A percentile compares a stretch with the other conserved stretches of the same genome.
Evolutionary conservation across 2,329 filamentous ascomycete genomes (phyloP).

Genomic region (Lachnellula willkommii): DNA sequence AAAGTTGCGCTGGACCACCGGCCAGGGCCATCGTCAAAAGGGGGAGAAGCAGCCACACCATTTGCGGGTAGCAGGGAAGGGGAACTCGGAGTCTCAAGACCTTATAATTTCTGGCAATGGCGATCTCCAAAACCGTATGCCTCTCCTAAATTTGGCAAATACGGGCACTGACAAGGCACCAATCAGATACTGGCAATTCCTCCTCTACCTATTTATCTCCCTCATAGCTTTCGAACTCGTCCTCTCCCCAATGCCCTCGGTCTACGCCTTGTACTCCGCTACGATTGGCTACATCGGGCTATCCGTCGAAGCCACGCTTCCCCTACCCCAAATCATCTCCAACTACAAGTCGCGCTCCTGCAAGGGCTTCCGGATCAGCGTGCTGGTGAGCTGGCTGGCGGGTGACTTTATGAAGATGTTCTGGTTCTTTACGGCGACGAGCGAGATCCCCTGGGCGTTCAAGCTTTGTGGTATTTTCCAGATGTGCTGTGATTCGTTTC

Average conservation of each 20-base stretch:
- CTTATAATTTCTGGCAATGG: slow-evolving; percentile 83
- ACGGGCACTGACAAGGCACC: slow-evolving; percentile 3
- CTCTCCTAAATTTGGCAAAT: not conserved
- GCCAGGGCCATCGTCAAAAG: slow-evolving; percentile 53
- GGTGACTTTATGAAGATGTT: slow-evolving; percentile 86
- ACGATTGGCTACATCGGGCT: slow-evolving; percentile 71
- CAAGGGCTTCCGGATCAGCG: slow-evolving; percentile 70
- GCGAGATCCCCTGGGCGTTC: slow-evolving; percentile 69
- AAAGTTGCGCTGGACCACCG: slow-evolving; percentile 66
- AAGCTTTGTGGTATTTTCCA: slow-evolving; percentile 81
- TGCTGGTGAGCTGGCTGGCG: slow-evolving; percentile 71
- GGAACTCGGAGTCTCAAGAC: slow-evolving; percentile 44
- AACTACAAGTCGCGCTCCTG: slow-evolving; percentile 66
- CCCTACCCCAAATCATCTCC: slow-evolving; percentile 70
- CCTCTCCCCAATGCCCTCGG: slow-evolving; percentile 49
- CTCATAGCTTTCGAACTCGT: slow-evolving; percentile 63
- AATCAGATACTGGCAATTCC: slow-evolving; percentile 71
- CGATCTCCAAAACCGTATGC: slow-evolving; percentile 58
- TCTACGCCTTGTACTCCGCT: slow-evolving; percentile 62
- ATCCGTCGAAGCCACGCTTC: slow-evolving; percentile 73
- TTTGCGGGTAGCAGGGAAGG: slow-evolving; percentile 46
- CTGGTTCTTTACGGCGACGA: slow-evolving; percentile 70
- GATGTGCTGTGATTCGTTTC: slow-evolving; percentile 66
- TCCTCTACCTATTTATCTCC: slow-evolving; percentile 59
- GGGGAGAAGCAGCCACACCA: slow-evolving; percentile 55